These are phyloP conservation scores for Aspergillus brasiliensis DNA, from an alignment of 2,329 filamentous ascomycete genomes.

Conservation along the genomic window DNA sequence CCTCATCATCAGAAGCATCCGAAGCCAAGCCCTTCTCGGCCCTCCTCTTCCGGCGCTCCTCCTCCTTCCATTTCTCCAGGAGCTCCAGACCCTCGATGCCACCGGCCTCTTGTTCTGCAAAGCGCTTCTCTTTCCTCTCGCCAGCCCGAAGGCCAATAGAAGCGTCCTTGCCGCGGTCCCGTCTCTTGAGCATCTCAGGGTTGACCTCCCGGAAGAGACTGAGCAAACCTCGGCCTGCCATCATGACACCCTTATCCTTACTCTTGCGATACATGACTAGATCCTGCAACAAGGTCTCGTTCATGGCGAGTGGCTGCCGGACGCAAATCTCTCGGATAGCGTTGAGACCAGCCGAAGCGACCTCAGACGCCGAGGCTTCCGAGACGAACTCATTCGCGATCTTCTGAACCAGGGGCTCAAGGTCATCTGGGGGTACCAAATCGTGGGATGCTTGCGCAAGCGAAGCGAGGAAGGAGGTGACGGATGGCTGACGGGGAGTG, in stretches of 20 bases:
- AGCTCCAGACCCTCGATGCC: constrained; percentile 91
- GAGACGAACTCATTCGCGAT: constrained; percentile 99
- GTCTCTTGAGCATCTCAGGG: constrained; percentile 83
- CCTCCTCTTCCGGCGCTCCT: constrained; percentile 75
- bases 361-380: constrained; percentile 86
- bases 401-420: constrained; percentile 89
- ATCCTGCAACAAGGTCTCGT: constrained; percentile 91
- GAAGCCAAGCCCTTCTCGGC: constrained; percentile 67
- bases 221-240: constrained; percentile 91
- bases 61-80: constrained; percentile 89
- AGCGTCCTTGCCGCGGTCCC: constrained; percentile 88
- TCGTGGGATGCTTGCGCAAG: constrained; percentile 90
- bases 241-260: constrained; percentile 98
- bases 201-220: constrained; percentile 90
- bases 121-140: constrained; percentile 73
- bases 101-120: constrained; percentile 77
- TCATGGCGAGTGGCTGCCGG: constrained; percentile 93
- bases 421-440: constrained; percentile 85
- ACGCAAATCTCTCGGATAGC: constrained; percentile 92
- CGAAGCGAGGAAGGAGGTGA: constrained; percentile 90
- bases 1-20: constrained; percentile 63
- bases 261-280: constrained; percentile 93
- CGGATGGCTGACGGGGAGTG: constrained; percentile 81
- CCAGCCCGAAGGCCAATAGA: constrained; percentile 78
- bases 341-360: constrained; percentile 88